Base-by-base conservation (phyloP, 2,329 filamentous ascomycete genomes). In the Paecilomyces sp. region DNA sequence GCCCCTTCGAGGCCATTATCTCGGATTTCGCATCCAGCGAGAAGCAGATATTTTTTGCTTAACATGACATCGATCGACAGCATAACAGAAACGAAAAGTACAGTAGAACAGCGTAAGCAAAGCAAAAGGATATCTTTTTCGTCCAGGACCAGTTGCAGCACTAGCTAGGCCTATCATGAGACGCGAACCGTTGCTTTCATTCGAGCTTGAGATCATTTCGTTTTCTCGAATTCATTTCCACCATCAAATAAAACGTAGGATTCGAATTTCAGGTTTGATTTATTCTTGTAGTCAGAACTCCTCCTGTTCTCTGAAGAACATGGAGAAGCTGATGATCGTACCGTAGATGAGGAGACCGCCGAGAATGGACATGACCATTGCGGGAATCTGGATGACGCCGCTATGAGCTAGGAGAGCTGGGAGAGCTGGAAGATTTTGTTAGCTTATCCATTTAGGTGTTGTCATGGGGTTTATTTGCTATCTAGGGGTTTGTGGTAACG, bases 261-360 rank as follows among this genome's bases (percentile, higher is more conserved):
- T 18, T 47, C 41, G n/a, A 18, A 18, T 47, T 18, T 18, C 5
- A 18, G 41, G 31, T 33, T 28, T 12, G 31, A 33, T 8, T 33
- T 18, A 53, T 24, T 11, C 51, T 9, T 30, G 9, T 57, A 15
- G 62, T 72, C 63, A 97, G 76, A 97, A 99, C 69, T 97, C 94
- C 72, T 96, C 90, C 74, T 97, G 92, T 77, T 97, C 92, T 74
- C 93, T 89, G 82, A 99, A 99, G 80, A 97, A 99, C 87, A 97
- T 90, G 66, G 90, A 88, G 77, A 99, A 99, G 79, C 90, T 94
- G 78, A 99, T 95, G 73, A 99, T 97, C 55, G 94, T 99, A 60
- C 91, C 91, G 78, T 99, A 99, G 74, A 99, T 99, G 73, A 99
- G 80, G 61, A 97, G 80, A 57, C 94, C 94, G 30, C 94, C 94